Base-by-base conservation (phyloP, 768 basidiomycete genomes). In the Agaricus blazei region DNA sequence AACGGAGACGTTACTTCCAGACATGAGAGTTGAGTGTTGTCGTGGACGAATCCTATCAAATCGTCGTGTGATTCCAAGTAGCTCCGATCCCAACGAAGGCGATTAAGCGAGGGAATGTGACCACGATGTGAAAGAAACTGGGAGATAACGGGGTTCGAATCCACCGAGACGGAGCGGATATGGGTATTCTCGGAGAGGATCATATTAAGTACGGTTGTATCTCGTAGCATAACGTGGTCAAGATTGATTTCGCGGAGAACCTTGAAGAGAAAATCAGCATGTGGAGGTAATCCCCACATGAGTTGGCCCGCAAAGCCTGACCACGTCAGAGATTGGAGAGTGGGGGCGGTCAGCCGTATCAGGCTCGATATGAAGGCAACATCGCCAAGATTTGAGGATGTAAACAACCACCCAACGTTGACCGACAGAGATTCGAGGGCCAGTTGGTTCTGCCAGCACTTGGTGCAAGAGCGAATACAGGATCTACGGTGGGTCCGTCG, bases 21-120 rank as follows among this genome's bases (percentile, higher is more conserved):
- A 6, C 61, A 58, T n/a, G 52, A 56, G 29, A 71, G 49, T 12
- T 71, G 67, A 12, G 54, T 24, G 44, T 71, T 71, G n/a, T 46
- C 40, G 14, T 46, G 40, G 9, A 70, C 47, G 52, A 71, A 68
- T 2, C 46, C 4, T 0, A 66, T 31, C 9, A 68, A 46, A 5
- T 64, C 62, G 9, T 58, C 58, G 23, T 62, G 56, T 1, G 52
- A 37, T 9, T 23, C 9, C 6, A 48, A 44, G 1, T 19, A 14
- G 8, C 54, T 37, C 40, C 19, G 15, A n/a, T 63, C 50, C 64
- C 62, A 67, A 8, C 59, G 60, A 4, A 71, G 59, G 2, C 55
- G 55, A 29, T 59, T 56, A n/a, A 71, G 49, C 9, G 67, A 57
- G 2, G 61, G 28, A 2, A 70, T 55, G 42, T 57, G 51, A 23